Conservation (phyloP, 805 yeast genomes). For the Groenewaldozyma tartarivorans region DNA sequence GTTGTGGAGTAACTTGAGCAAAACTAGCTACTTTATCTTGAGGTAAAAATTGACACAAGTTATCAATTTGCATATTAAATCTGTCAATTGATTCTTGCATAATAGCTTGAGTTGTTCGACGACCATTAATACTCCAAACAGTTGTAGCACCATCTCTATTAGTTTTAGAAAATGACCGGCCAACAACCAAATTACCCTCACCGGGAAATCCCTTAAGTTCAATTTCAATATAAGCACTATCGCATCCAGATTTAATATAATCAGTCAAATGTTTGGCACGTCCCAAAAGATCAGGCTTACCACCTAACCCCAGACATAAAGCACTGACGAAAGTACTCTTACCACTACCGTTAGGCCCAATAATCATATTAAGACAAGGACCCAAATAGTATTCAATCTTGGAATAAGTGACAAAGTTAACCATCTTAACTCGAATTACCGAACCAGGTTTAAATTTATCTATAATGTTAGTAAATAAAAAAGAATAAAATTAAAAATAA, state of each 20-base stretch:
- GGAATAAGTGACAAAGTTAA: constrained; percentile 57
- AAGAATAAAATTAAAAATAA: too few species aligned
- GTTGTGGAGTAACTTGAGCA: constrained; percentile 70
- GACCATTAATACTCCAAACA: constrained; percentile 22
- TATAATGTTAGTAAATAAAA: not conserved
- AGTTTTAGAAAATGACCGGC: constrained; percentile 21
- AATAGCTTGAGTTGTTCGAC: constrained; percentile 24
- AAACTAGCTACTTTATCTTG: constrained; percentile 93
- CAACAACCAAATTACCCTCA: constrained; percentile 24
- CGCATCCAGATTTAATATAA: constrained; percentile 63
- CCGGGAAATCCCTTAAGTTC: constrained; percentile 34
- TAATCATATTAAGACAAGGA: constrained; percentile 79
- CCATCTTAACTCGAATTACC: constrained; percentile 41
- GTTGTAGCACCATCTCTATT: constrained; percentile 20
- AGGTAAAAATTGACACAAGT: constrained; percentile 87
- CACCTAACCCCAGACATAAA: constrained; percentile 79
- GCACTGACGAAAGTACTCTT: constrained; percentile 92
- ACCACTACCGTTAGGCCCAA: constrained; percentile 97
- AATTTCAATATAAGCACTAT: constrained; percentile 39
- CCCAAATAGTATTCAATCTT: constrained; percentile 61
- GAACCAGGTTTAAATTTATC: constrained; percentile 35
- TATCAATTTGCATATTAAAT: constrained; percentile 77
- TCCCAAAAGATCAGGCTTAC: constrained; percentile 51
- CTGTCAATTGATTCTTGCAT: constrained; percentile 38
- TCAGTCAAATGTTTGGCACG: constrained; percentile 50